Evolutionary conservation across 495 filamentous ascomycete species (phyloP).

Genomic region (Penicillium turbatum): DNA sequence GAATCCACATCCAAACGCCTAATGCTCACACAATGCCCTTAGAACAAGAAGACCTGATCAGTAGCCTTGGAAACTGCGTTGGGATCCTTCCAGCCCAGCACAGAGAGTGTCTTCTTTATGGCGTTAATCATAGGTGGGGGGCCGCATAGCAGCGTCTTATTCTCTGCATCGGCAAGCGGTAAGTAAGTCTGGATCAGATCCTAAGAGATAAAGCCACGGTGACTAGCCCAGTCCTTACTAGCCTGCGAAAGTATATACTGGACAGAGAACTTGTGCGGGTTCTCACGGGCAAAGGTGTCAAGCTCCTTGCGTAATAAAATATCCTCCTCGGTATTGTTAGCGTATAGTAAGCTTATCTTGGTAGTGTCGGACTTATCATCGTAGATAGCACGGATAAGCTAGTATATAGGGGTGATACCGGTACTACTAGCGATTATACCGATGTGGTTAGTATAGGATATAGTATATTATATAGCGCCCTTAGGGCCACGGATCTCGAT

Average conservation of each 20-base stretch:
- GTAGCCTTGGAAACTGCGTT: conserved; percentile 25
- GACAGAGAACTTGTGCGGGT: conserved; percentile 38
- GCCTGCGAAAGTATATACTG: conserved; percentile 40
- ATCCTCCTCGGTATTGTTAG: conserved; percentile 37
- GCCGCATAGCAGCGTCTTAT: conserved; percentile 31
- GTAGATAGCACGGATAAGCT: conserved; percentile 49
- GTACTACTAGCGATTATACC: conserved; percentile 35
- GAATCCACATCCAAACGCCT: neutral
- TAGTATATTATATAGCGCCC: conserved; percentile 43
- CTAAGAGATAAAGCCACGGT: conserved; percentile 20
- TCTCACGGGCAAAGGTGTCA: conserved; percentile 39
- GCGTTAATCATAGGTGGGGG: conserved; percentile 32
- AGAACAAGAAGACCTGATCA: conserved; percentile 31
- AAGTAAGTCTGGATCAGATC: conserved; percentile 19
- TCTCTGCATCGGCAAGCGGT: conserved; percentile 4
- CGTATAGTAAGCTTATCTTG: conserved; percentile 45
- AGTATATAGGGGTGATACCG: conserved; percentile 53
- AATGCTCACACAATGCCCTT: neutral
- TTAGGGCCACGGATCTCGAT: conserved; percentile 49
- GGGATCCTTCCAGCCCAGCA: conserved; percentile 27
- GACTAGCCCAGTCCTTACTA: conserved; percentile 17
- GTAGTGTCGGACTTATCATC: conserved; percentile 46
- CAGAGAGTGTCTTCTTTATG: conserved; percentile 26
- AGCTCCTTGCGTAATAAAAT: conserved; percentile 42
- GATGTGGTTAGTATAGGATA: conserved; percentile 30